Percentiles rank a stretch among this genome's conserved stretches.
Evolutionary conservation across 2,329 filamentous ascomycete species (phyloP).

Genomic region (Acrodontium crateriforme): DNA sequence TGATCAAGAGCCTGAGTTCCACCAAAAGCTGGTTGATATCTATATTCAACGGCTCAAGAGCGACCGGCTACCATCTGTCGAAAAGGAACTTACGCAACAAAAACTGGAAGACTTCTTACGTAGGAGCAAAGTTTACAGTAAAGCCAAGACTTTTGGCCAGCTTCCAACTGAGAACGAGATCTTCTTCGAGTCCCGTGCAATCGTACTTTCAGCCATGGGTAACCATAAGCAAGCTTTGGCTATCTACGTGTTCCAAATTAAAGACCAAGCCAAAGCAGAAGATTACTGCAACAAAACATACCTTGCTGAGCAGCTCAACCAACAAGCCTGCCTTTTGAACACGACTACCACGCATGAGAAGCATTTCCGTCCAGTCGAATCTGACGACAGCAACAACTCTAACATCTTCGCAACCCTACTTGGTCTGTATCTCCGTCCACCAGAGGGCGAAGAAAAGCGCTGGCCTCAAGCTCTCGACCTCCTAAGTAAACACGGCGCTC

Average conservation of each 20-base stretch:
- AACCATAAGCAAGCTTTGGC: constrained; percentile 91
- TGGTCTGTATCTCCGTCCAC: constrained; percentile 75
- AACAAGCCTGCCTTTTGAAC: constrained; percentile 12
- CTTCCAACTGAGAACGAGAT: constrained; percentile 68
- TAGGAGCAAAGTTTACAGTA: constrained; percentile 65
- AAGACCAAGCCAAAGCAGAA: constrained; percentile 80
- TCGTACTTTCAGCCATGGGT: constrained; percentile 88
- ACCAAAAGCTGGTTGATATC: constrained; percentile 67
- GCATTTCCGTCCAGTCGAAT: constrained; percentile 26
- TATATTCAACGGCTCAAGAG: constrained; percentile 44
- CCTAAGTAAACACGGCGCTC: constrained; percentile 82
- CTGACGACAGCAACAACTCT: constrained; percentile 30
- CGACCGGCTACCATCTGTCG: constrained; percentile 16
- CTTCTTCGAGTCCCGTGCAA: constrained; percentile 81
- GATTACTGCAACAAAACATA: constrained; percentile 93
- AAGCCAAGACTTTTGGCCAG: constrained; percentile 49
- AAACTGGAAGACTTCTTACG: constrained; percentile 63
- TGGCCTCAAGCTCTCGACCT: constrained; percentile 71
- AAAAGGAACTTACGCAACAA: constrained; percentile 24
- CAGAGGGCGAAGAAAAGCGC: constrained; percentile 47
- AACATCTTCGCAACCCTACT: constrained; percentile 90
- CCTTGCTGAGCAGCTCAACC: constrained; percentile 29
- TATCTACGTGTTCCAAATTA: constrained; percentile 91
- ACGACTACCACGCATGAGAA: constrained; percentile 11
- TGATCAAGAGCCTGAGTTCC: constrained; percentile 72